Base-by-base conservation (phyloP, 805 yeast species). In the Brettanomyces anomalus region DNA sequence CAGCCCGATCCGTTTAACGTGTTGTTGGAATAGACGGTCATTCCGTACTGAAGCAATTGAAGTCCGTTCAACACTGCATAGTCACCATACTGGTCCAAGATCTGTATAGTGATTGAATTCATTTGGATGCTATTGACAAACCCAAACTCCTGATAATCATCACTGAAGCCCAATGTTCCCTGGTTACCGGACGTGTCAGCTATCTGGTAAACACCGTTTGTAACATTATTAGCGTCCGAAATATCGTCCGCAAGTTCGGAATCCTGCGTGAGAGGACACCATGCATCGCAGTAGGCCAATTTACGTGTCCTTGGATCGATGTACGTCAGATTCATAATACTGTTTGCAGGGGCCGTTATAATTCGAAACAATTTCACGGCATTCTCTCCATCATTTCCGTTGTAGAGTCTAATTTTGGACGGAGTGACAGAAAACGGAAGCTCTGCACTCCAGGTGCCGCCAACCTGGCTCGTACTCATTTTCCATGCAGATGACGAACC, bases 251-350 rank as follows among this genome's bases (percentile, higher is more conserved):
- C n/a, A 38, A 81, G 57, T 3, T 58, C 54, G 0, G 67, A 44
- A 11, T 60, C 57, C 24, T 69, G 68, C 1, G 72, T 62, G 20
- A 90, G 65, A 1, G 96, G 95, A 61, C 98, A 93, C 73, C 76
- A 81, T 1, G 96, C 94, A 60, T 88, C 96, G 67, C 98, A 93
- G 55, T 65, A 65, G 14, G 64, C 57, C 3, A 72, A 40, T n/a
- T 68, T 62, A 39, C 81, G 77, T 2, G 86, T 72, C 0, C 56
- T 46, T 3, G 95, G 95, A 56, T 90, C 90, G 18, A 84, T 66
- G 54, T 88, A 93, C 0, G 94, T 78, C 49, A 93, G 60, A 58
- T 93, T 93, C 96, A 93, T 85, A 47, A 90, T 90, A 49, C 97
- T 86, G 50, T 80, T 74, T 11, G 88, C 72, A 1, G 97, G 97